These are phyloP conservation scores for Colletotrichum spaethianum DNA, from an alignment of 2,329 filamentous ascomycete species.

Conservation along the genomic window DNA sequence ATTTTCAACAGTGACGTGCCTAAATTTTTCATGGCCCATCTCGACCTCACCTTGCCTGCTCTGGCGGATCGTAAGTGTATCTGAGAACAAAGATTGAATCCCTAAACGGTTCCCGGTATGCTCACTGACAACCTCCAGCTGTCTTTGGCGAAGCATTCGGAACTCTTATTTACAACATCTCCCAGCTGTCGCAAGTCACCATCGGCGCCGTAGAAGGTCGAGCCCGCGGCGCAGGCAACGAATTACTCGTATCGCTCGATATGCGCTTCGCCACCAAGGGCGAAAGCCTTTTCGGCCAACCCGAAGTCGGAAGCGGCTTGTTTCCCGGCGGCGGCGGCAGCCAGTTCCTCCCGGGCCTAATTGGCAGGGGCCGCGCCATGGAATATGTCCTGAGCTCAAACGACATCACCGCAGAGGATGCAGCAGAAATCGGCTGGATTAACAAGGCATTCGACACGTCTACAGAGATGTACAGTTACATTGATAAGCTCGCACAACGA, in stretches of 20 bases:
- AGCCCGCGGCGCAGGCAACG: constrained; percentile 1
- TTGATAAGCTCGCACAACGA: not conserved
- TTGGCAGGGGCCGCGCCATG: constrained; percentile 3
- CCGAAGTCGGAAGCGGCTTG: not conserved
- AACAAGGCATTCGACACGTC: not conserved
- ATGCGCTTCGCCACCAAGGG: constrained; percentile 10
- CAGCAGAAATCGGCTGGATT: not conserved
- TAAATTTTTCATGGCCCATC: not conserved
- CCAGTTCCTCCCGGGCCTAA: not conserved
- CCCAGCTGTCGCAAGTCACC: not conserved
- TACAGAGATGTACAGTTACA: not conserved
- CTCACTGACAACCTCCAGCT: too few relatives aligned
- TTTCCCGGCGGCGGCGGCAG: not conserved
- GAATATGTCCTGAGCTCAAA: constrained; percentile 1
- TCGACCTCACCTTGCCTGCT: not conserved
- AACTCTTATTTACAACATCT: not conserved
- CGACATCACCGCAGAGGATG: not conserved
- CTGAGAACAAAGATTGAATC: too few relatives aligned
- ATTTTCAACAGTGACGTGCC: constrained; percentile 1
- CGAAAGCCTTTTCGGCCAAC: not conserved
- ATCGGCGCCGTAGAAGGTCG: not conserved
- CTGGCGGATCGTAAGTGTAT: not conserved
- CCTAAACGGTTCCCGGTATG: too few relatives aligned
- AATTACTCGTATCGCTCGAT: not conserved
- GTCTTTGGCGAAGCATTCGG: not conserved